Base-by-base conservation (phyloP, 805 yeast species). In the Kurtzmaniella fragi region DNA sequence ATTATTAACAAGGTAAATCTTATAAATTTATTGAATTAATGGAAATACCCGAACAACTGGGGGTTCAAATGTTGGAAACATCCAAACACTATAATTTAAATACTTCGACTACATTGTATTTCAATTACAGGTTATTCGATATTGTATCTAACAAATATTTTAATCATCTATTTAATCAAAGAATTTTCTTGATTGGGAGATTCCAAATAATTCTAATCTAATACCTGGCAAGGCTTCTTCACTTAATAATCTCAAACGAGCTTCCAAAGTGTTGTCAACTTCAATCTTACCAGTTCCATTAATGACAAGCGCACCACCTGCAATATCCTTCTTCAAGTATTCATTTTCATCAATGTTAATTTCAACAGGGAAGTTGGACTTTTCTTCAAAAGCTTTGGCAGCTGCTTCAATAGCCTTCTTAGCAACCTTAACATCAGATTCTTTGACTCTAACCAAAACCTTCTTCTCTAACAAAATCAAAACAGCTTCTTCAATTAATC, bases 231-330 rank as follows among this genome's bases (percentile, higher is more conserved):
- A 77, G 6, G 96, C 84, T 54, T 80, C 86, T 59, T 85, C 84
- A 29, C 84, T 76, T 53, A 93, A 74, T 45, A 93, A 67, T 54
- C 82, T 77, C 56, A 93, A 78, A 69, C 99, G 86, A 72, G 90
- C 97, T 56, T 89, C 96, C 55, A 93, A 75, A 35, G 99, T 90
- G 71, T 93, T 93, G 67, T 86, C 75, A 41, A 93, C 87, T 52
- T 84, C 90, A 49, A 93, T 89, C 67, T 84, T 87, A 39, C 95
- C 95, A 32, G 76, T 61, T 28, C 76, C 75, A 57, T 84, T 85
- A 40, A 75, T 61, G 35, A 87, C 73, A 34, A 88, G 63, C 30
- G 81, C 87, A 58, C 99, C 99, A 47, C 99, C 99, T 29, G 91
- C 80, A 46, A 70, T 56, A 36, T 79, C 82, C 33, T 78, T 73